A percentile compares a stretch with the other conserved stretches of the same genome.
Conservation (phyloP, 768 basidiomycete species). For the Mycena leptocephala region DNA sequence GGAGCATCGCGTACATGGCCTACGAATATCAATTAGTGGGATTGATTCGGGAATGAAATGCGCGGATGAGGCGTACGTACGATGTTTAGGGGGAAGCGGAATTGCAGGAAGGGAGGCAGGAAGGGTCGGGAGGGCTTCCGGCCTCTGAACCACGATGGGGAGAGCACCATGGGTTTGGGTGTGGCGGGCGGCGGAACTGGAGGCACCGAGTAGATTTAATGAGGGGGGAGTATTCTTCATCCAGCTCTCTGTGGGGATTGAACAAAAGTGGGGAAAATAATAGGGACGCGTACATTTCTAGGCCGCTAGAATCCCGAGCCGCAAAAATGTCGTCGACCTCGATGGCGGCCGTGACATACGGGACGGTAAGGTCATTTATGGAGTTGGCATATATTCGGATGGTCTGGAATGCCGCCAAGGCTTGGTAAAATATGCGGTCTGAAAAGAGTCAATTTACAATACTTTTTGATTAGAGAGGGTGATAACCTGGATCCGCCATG, state of each 20-base stretch:
- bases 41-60: neutral
- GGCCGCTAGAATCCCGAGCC: slow-evolving; percentile 68
- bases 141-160: slow-evolving; percentile 62
- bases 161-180: slow-evolving; percentile 57
- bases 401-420: slow-evolving; percentile 75
- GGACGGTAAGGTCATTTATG: slow-evolving; percentile 87
- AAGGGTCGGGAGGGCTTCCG: slow-evolving; percentile 58
- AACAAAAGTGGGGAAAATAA: slow-evolving; percentile 13
- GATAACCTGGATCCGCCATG: slow-evolving; percentile 84
- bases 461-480: neutral
- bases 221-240: slow-evolving; percentile 71
- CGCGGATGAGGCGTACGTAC: slow-evolving; percentile 66
- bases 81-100: slow-evolving; percentile 79
- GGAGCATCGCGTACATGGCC: slow-evolving; percentile 71
- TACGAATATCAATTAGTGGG: slow-evolving; percentile 39
- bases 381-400: slow-evolving; percentile 89
- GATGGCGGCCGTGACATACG: slow-evolving; percentile 86
- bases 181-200: slow-evolving; percentile 58
- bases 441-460: neutral
- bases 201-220: slow-evolving; percentile 70
- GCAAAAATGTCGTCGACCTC: slow-evolving; percentile 79
- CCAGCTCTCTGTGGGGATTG: slow-evolving; percentile 60
- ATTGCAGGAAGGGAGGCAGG: slow-evolving; percentile 73
- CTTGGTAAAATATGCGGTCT: slow-evolving; percentile 87
- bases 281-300: slow-evolving; percentile 70